Conservation (phyloP, 441 rosid genomes). For the Iberis amara region DNA sequence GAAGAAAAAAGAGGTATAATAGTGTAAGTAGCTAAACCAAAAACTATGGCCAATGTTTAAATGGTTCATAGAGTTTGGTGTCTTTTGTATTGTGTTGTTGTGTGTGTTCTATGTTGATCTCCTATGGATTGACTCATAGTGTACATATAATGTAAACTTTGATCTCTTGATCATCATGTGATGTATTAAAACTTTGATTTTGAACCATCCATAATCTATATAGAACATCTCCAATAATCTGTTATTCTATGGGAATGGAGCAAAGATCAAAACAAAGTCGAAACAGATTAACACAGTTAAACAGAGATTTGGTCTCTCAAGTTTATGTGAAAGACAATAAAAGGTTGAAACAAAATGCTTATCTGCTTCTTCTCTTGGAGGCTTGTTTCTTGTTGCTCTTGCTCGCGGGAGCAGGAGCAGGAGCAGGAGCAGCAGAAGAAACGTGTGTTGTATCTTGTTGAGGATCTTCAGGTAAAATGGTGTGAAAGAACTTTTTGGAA, state of each 20-base stretch:
- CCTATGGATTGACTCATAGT: slow-evolving; percentile 8
- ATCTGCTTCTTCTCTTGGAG: slow-evolving; percentile 32
- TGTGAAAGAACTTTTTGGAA: slow-evolving; percentile 66
- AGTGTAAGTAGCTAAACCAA: slow-evolving; percentile 19
- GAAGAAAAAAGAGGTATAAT: slow-evolving; percentile 37
- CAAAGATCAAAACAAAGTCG: slow-evolving; percentile 2
- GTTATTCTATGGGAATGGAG: slow-evolving; percentile 4
- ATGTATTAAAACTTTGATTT: neutral
- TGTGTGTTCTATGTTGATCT: slow-evolving; percentile 17
- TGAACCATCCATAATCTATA: too few species aligned
- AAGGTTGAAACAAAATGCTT: neutral
- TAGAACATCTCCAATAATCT: neutral
- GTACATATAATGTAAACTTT: slow-evolving; percentile 23
- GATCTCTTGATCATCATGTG: slow-evolving; percentile 17
- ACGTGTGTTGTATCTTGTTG: slow-evolving; percentile 23
- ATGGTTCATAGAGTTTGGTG: slow-evolving; percentile 20
- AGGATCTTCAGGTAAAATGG: slow-evolving; percentile 64
- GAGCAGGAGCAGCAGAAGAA: slow-evolving; percentile 8
- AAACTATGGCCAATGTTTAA: neutral
- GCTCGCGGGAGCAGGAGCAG: neutral
- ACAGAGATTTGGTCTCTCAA: neutral
- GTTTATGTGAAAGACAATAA: neutral
- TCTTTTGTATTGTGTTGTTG: slow-evolving; percentile 22
- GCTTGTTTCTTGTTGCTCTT: slow-evolving; percentile 32
- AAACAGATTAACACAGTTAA: neutral